Evolutionary conservation across 2,329 filamentous ascomycete genomes (phyloP).

Genomic region (Pseudogymnoascus sp.): DNA sequence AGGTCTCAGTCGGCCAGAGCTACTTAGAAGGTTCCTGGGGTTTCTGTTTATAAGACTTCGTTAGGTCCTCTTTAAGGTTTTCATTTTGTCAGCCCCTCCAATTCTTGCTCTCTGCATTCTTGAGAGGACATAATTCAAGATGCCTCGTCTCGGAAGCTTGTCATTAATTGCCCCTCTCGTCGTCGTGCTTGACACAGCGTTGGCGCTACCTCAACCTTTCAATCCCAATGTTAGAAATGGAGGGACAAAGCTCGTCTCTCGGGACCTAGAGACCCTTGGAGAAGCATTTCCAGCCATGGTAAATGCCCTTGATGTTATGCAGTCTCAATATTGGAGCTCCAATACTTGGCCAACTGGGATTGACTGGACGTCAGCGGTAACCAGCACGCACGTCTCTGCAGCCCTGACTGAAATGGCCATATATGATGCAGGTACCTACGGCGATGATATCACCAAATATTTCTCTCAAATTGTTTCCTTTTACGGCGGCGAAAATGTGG

Average conservation of each 20-base stretch:
- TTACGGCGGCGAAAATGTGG: constrained; percentile 81
- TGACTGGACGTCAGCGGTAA: constrained; percentile 88
- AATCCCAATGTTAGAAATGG: neutral
- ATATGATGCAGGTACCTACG: constrained; percentile 34
- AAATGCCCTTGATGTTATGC: constrained; percentile 66
- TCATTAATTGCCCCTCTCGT: neutral
- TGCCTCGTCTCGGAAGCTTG: neutral
- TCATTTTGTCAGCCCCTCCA: neutral
- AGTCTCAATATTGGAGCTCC: constrained; percentile 69
- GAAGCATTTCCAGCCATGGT: constrained; percentile 30
- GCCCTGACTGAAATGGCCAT: constrained; percentile 41
- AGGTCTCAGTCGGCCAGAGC: neutral
- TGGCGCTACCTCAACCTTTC: neutral
- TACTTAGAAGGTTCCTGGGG: neutral
- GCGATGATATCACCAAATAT: constrained; percentile 77
- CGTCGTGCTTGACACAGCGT: neutral
- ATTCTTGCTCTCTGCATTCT: neutral
- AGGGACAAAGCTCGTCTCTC: neutral
- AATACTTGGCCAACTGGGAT: constrained; percentile 82
- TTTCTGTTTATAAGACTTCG: neutral
- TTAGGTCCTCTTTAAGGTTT: neutral
- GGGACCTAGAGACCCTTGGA: constrained; percentile 15
- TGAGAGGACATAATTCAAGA: neutral
- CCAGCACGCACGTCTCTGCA: constrained; percentile 71
- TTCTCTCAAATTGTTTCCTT: constrained; percentile 71